phyloP scores from a whole-genome alignment of 2,329 filamentous ascomycete genomes.

The Xylariaceae sp. region DNA sequence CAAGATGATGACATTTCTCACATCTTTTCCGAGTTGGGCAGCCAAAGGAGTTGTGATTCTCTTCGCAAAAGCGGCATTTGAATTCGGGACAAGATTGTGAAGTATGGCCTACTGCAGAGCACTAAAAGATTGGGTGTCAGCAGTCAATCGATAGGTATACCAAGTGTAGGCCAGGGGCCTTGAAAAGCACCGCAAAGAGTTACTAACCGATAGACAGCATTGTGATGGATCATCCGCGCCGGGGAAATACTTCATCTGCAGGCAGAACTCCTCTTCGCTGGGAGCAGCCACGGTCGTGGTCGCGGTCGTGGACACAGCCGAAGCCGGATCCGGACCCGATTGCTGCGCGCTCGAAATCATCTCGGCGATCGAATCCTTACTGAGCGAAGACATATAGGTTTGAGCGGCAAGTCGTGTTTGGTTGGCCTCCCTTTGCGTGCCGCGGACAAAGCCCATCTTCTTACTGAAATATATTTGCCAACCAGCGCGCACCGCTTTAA shows the following conservation, averaged over 20 bases:
- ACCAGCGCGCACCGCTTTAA: constrained; percentile 22
- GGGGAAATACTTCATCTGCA: constrained; percentile 49
- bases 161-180: background rate
- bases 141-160: background rate
- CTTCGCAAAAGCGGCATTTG: constrained; percentile 46
- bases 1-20: constrained; percentile 56
- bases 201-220: constrained; percentile 41
- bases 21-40: constrained; percentile 51
- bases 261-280: constrained; percentile 30
- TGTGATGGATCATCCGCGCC: constrained; percentile 38
- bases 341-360: constrained; percentile 17
- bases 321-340: background rate
- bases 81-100: constrained; percentile 41
- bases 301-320: too few species aligned
- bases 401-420: constrained; percentile 14
- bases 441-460: constrained; percentile 21
- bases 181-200: background rate
- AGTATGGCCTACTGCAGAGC: constrained; percentile 45
- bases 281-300: too few species aligned
- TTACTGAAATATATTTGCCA: constrained; percentile 20
- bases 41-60: constrained; percentile 43
- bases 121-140: constrained; percentile 26
- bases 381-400: constrained; percentile 13
- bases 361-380: constrained; percentile 10
- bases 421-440: constrained; percentile 17